A percentile compares a stretch with the other conserved stretches of the same genome.
phyloP scores from a whole-genome alignment of 192 early-diverging fungal species.

The Entomortierella lignicola region DNA sequence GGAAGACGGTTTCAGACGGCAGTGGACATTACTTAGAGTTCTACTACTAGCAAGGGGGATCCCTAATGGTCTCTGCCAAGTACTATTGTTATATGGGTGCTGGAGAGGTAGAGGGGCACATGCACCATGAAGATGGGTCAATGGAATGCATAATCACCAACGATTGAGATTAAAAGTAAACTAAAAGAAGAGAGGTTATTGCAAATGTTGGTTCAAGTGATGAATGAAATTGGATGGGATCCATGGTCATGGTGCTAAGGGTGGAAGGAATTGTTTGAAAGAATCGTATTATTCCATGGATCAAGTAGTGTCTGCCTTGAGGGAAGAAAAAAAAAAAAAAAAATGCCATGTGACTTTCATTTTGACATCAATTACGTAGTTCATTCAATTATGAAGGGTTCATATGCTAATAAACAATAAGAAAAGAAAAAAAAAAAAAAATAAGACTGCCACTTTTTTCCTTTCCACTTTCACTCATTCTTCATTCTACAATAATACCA shows the following conservation, averaged over 20 bases:
- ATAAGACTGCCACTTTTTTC: not conserved
- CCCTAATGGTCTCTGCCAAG: not conserved
- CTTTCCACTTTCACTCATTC: not conserved
- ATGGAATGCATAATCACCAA: constrained; percentile 5
- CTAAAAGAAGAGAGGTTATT: not conserved
- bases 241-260: constrained; percentile 7
- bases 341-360: not conserved
- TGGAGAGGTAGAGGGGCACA: not conserved
- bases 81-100: not conserved
- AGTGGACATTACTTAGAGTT: not conserved
- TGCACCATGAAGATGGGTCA: constrained; percentile 4
- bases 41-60: no score
- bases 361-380: not conserved
- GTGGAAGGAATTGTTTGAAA: not conserved
- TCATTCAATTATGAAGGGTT: not conserved
- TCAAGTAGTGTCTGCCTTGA: not conserved
- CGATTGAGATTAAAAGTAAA: not conserved
- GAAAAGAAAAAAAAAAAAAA: constrained; percentile 2
- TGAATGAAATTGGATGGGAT: not conserved
- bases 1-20: not conserved
- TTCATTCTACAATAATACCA: constrained; percentile 2
- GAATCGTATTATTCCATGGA: not conserved
- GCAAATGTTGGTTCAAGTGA: not conserved
- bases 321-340: not conserved
- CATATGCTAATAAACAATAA: not conserved